phyloP scores from a whole-genome alignment of 169 alveolate genomes.

The Plasmodium reichenowi region DNA sequence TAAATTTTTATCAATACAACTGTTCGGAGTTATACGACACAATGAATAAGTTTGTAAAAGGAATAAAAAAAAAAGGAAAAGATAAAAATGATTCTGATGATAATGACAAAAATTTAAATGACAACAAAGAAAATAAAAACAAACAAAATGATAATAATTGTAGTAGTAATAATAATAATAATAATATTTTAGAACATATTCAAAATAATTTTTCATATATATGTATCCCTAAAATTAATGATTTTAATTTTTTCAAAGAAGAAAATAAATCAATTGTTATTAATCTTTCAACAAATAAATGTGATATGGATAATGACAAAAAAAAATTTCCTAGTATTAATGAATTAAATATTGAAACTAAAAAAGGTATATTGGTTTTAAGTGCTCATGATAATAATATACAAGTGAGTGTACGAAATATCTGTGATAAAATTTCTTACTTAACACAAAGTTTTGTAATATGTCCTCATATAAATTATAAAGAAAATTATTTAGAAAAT shows the following conservation, averaged over 20 bases:
- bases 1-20: constrained; percentile 23
- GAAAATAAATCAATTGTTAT: constrained; percentile 39
- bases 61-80: neutral
- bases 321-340: constrained; percentile 6
- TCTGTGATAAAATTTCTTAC: constrained; percentile 63
- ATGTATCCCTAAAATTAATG: constrained; percentile 43
- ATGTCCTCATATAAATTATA: constrained; percentile 49
- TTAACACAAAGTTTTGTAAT: constrained; percentile 60
- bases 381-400: constrained; percentile 53
- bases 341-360: constrained; percentile 50
- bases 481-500: neutral
- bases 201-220: constrained; percentile 24
- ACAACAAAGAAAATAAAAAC: neutral
- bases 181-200: neutral
- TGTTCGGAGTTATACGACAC: constrained; percentile 13
- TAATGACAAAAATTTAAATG: neutral
- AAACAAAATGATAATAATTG: neutral
- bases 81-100: neutral
- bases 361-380: constrained; percentile 57
- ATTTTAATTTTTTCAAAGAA: constrained; percentile 26
- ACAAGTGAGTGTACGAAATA: constrained; percentile 56
- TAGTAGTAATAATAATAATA: neutral
- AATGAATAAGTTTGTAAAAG: constrained; percentile 30
- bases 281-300: constrained; percentile 14
- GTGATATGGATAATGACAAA: constrained; percentile 18